These are phyloP conservation scores for Goffeauzyma gilvescens DNA, from an alignment of 768 basidiomycete genomes.

Conservation along the genomic window DNA sequence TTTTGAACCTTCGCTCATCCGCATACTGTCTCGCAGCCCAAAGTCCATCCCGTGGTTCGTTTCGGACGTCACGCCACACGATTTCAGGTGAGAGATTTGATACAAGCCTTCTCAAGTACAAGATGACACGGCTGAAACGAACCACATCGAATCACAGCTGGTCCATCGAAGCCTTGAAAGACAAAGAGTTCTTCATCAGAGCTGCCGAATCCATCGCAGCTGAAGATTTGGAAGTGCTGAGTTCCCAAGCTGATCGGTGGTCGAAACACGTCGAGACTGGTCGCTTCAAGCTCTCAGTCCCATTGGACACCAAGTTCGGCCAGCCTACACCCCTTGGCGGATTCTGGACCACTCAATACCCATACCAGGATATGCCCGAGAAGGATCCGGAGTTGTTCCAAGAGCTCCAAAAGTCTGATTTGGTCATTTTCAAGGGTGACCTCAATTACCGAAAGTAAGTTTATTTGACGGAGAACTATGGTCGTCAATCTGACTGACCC, in stretches of 20 bases:
- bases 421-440: slow-evolving; percentile 32
- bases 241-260: slow-evolving; percentile 53
- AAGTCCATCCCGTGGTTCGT: slow-evolving; percentile 97
- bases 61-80: slow-evolving; percentile 73
- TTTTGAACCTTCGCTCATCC: no score
- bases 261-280: slow-evolving; percentile 48
- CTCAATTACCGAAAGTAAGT: slow-evolving; percentile 78
- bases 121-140: neutral
- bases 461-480: neutral
- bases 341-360: slow-evolving; percentile 30
- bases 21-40: slow-evolving; percentile 41
- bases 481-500: neutral
- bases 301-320: slow-evolving; percentile 43
- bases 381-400: slow-evolving; percentile 38
- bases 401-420: slow-evolving; percentile 18
- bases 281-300: slow-evolving; percentile 53
- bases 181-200: slow-evolving; percentile 42
- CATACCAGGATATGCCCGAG: slow-evolving; percentile 27
- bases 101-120: slow-evolving; percentile 16
- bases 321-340: slow-evolving; percentile 32
- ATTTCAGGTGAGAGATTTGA: slow-evolving; percentile 40
- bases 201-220: slow-evolving; percentile 22
- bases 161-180: slow-evolving; percentile 38
- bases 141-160: slow-evolving; percentile 18
- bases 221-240: slow-evolving; percentile 33